Base-by-base conservation (phyloP, 768 basidiomycete genomes). In the Boletales sp. region DNA sequence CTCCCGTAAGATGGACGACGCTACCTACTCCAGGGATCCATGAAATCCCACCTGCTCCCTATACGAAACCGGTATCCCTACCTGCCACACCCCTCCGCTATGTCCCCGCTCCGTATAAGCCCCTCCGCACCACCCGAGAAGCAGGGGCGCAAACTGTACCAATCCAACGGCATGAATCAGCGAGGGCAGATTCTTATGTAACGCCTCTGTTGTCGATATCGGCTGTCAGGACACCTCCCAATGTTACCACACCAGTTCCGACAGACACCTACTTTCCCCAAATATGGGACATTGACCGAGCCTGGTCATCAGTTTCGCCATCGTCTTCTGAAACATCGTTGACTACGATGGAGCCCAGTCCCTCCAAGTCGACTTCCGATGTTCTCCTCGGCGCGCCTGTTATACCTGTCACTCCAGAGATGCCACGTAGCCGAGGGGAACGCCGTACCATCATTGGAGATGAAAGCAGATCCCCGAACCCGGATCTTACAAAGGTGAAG, bases 191-290 rank as follows among this genome's bases (percentile, higher is more conserved):
- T 28, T 58, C 68, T 12, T 88, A 85, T 21, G 85, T 81, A 47
- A 84, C 83, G 2, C 74, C 86, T 67, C 59, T 86, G 34, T 62
- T 77, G n/a, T 93, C 91, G 90, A 88, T 92, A 68, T 83, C 90
- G 10, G 82, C 86, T 15, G 53, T 84, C 15, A 86, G 90, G 54
- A 87, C 90, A 0, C 93, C 93, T 4, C 90, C 92, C 4, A 83
- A 74, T 35, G 69, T 75, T 17, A 82, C 83, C 17, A 65, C 79
- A 51, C 57, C 68, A 0, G 79, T 75, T 59, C 85, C 86, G n/a
- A 64, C 78, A 31, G 79, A 86, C 53, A 85, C 86, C 0, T 87
- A 89, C 66, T 95, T 88, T 65, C 77, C 83, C 33, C 92, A 94
- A 63, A 76, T 82, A 28, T 97, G 94, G 95, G 94, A 97, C 62